Conservation (phyloP, 192 early-diverging fungal genomes). For the Gamsiella multidivaricata region DNA sequence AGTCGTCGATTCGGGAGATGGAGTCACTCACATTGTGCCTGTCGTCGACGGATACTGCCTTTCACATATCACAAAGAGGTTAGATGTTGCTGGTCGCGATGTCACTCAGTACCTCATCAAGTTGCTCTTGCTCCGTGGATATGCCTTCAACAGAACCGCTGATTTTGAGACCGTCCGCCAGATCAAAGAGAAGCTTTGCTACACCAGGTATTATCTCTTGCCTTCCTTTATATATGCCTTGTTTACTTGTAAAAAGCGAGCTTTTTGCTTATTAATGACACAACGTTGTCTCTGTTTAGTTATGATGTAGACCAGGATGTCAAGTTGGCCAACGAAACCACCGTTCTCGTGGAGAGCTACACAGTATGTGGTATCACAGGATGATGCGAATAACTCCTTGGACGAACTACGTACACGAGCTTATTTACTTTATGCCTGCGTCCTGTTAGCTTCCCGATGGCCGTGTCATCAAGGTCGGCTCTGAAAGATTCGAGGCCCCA, state of each 20-base stretch:
- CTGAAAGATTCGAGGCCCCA: conserved; percentile 97
- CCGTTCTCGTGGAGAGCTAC: conserved; percentile 95
- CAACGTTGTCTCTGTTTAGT: conserved; percentile 62
- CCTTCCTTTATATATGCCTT: not conserved
- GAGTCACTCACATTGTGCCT: conserved; percentile 99
- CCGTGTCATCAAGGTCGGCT: conserved; percentile 97
- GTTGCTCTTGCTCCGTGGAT: conserved; percentile 91
- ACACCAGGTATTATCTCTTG: conserved; percentile 79
- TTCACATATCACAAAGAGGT: conserved; percentile 86
- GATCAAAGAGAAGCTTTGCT: conserved; percentile 98
- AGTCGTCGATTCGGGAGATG: conserved; percentile 98
- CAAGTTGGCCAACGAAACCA: conserved; percentile 96
- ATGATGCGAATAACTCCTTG: no score
- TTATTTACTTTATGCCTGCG: not conserved
- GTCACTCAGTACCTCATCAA: conserved; percentile 98
- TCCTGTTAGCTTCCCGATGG: conserved; percentile 92
- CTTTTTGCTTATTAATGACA: not conserved
- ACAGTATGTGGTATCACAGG: conserved; percentile 72
- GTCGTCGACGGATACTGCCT: conserved; percentile 97
- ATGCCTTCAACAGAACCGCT: conserved; percentile 96
- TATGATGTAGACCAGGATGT: conserved; percentile 95
- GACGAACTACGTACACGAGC: not conserved
- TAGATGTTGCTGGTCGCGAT: conserved; percentile 96
- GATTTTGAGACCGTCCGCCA: conserved; percentile 98
- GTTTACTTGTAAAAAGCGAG: not conserved